A percentile compares a stretch with the other conserved stretches of the same genome.
These are phyloP conservation scores for Tanacetum coccineum DNA, from an alignment of 129 eudicot genomes.

Conservation along the genomic window DNA sequence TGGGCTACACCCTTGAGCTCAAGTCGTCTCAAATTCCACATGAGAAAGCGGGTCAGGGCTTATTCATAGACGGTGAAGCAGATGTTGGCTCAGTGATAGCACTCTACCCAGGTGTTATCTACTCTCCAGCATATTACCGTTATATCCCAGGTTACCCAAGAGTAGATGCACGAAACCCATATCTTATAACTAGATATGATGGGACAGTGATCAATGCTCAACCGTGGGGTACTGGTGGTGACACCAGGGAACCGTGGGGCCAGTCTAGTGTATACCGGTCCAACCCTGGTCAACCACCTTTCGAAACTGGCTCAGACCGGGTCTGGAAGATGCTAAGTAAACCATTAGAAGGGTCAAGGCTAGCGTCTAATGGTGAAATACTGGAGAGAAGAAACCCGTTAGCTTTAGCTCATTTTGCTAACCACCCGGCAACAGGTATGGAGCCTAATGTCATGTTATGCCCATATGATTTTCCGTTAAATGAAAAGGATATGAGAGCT, in stretches of 20 bases:
- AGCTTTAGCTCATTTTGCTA: slow-evolving; percentile 84
- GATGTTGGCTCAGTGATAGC: slow-evolving; percentile 86
- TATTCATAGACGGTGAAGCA: slow-evolving; percentile 79
- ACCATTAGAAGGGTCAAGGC: slow-evolving; percentile 52
- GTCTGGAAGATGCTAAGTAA: slow-evolving; percentile 91
- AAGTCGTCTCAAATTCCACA: slow-evolving; percentile 79
- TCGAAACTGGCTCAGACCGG: slow-evolving; percentile 67
- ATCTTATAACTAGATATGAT: slow-evolving; percentile 84
- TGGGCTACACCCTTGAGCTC: slow-evolving; percentile 78
- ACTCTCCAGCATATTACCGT: slow-evolving; percentile 94
- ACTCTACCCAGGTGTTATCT: slow-evolving; percentile 79
- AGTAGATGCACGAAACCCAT: slow-evolving; percentile 73
- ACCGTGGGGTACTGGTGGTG: slow-evolving; percentile 90
- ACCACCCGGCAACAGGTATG: slow-evolving; percentile 65
- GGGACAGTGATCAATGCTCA: slow-evolving; percentile 88
- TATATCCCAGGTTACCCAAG: slow-evolving; percentile 93
- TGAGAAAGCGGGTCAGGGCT: slow-evolving; percentile 86
- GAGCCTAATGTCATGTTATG: slow-evolving; percentile 87
- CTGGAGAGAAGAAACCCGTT: slow-evolving; percentile 85
- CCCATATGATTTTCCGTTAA: slow-evolving; percentile 77
- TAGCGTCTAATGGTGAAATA: slow-evolving; percentile 48
- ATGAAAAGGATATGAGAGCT: slow-evolving; percentile 64
- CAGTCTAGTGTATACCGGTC: slow-evolving; percentile 33
- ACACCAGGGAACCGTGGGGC: slow-evolving; percentile 67
- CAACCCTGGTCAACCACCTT: slow-evolving; percentile 22